Evolutionary conservation across 441 rosid species (phyloP).

Genomic region (Croton laevigatus): DNA sequence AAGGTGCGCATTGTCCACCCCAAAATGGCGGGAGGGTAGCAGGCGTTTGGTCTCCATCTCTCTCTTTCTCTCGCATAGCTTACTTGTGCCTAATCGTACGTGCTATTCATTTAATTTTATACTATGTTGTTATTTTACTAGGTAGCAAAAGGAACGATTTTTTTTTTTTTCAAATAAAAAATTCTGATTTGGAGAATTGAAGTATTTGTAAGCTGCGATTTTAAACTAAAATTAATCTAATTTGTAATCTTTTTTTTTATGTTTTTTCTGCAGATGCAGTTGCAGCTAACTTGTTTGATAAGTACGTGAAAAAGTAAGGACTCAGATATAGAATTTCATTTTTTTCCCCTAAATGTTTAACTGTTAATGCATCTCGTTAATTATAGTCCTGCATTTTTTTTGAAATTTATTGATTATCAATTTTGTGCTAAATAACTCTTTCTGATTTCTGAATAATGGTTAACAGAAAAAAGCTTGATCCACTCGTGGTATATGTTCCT

Average conservation of each 20-base stretch:
- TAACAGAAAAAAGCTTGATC: slow-evolving; percentile 79
- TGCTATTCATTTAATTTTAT: background rate
- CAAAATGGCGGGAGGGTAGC: slow-evolving; percentile 37
- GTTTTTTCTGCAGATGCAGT: slow-evolving; percentile 46
- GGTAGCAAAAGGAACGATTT: background rate
- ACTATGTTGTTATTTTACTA: background rate
- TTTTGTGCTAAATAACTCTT: background rate
- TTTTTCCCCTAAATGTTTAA: background rate
- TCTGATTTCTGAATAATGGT: background rate
- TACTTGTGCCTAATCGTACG: slow-evolving; percentile 45
- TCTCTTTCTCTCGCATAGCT: slow-evolving; percentile 43
- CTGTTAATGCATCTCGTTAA: background rate
- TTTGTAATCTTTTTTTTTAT: slow-evolving; percentile 3
- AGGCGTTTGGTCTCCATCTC: slow-evolving; percentile 61
- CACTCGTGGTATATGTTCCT: slow-evolving; percentile 70
- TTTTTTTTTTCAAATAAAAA: too few species aligned
- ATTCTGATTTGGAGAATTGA: background rate
- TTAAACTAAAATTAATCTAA: background rate
- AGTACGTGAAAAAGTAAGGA: slow-evolving; percentile 67
- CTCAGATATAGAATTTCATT: background rate
- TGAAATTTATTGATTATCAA: too few species aligned
- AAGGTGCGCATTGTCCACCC: slow-evolving; percentile 35
- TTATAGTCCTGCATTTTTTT: background rate
- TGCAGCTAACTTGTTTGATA: slow-evolving; percentile 53
- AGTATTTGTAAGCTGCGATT: background rate